These are phyloP conservation scores for Colletotrichum karsti DNA, from an alignment of 2,329 filamentous ascomycete species.

Conservation along the genomic window DNA sequence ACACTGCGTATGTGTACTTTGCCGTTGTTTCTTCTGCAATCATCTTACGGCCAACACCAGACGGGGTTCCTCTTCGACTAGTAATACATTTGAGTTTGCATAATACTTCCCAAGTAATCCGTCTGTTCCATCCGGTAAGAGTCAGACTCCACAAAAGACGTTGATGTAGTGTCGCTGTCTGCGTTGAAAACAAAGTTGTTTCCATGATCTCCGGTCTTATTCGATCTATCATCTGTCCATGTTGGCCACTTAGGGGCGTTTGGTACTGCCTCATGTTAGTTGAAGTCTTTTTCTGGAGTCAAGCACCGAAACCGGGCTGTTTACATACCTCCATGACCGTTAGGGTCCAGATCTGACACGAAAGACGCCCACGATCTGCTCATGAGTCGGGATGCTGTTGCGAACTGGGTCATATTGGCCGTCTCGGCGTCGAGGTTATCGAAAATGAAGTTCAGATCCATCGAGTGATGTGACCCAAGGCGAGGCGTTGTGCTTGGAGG, in stretches of 20 bases:
- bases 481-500: not conserved
- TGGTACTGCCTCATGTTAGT: not conserved
- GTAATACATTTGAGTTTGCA: not conserved
- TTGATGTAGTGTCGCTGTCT: not conserved
- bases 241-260: not conserved
- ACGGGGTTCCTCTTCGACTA: not conserved
- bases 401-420: not conserved
- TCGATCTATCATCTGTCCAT: not conserved
- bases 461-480: not conserved
- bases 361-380: not conserved
- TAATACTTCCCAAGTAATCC: not conserved
- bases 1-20: too few species aligned
- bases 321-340: not conserved
- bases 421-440: not conserved
- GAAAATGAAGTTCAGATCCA: not conserved
- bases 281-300: not conserved
- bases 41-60: not conserved
- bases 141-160: not conserved
- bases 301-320: too few species aligned
- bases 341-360: not conserved
- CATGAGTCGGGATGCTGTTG: not conserved
- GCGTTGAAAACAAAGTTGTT: not conserved
- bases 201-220: not conserved
- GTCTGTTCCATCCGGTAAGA: not conserved
- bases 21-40: not conserved